phyloP scores from a whole-genome alignment of 768 basidiomycete genomes.

The Paxillus involutus region DNA sequence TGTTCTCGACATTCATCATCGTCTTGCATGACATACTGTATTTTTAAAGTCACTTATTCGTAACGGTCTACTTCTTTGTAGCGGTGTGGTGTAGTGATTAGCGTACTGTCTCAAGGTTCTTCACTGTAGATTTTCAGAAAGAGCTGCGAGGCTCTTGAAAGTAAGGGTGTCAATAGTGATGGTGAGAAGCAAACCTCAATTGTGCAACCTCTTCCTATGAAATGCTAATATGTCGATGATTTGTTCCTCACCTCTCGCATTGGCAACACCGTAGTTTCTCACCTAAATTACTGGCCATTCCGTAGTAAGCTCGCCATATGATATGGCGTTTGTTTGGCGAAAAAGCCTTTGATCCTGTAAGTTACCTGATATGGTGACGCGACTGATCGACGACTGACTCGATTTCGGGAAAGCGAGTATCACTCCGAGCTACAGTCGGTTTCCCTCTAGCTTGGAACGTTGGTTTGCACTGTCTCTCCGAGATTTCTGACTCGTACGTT shows the following conservation, averaged over 20 bases:
- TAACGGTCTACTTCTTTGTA: neutral
- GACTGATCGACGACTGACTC: conserved; percentile 9
- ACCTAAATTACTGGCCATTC: no score
- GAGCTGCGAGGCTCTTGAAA: neutral
- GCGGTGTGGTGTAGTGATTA: neutral
- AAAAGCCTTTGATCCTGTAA: conserved; percentile 2
- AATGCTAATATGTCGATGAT: no score
- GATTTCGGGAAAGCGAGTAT: neutral
- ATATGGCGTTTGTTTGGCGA: conserved; percentile 4
- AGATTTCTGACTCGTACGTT: no score
- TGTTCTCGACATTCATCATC: neutral
- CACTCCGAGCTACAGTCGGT: neutral
- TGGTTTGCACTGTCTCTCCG: no score
- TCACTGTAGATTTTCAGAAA: neutral
- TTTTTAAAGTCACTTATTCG: conserved; percentile 1
- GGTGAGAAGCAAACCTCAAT: no score
- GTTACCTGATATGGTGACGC: conserved; percentile 12
- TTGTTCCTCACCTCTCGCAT: no score
- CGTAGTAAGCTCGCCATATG: neutral
- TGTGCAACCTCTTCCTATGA: no score
- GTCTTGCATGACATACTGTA: conserved; percentile 11
- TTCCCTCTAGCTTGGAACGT: neutral
- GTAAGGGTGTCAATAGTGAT: no score
- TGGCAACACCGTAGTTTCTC: no score
- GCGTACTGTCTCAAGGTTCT: neutral